Base-by-base conservation (phyloP, 2,329 filamentous ascomycete species). In the Aspergillus sp. region DNA sequence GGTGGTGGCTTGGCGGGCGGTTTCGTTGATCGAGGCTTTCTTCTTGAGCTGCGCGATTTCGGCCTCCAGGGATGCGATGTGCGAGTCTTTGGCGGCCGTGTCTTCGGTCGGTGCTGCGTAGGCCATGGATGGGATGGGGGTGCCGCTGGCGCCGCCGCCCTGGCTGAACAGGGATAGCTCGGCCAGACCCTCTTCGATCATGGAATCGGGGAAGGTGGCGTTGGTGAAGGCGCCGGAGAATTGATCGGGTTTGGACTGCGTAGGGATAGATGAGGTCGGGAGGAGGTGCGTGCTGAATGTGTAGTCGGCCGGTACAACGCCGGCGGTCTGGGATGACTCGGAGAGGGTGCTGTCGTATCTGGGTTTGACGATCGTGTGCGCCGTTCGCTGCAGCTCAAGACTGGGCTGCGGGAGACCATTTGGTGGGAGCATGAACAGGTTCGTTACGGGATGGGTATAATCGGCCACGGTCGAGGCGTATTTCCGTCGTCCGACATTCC, bases 391-490 rank as follows among this genome's bases (percentile, higher is more conserved):
- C 70, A 68, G 67, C 52, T 62, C 64, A 39, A 67, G 63, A 24
- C 61, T 68, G 46, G 65, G 71, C 64, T 63, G 71, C 29, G 77
- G 73, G 67, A 81, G 81, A 60, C 78, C 78, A 73, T 76, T 81
- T 0, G 90, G 87, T 10, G 87, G 83, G 29, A 91, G 79, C 75
- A 95, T 90, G n/a, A 82, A 73, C 24, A 98, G 70, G 67, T 96
- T 96, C 11, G 91, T 95, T 36, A 96, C 87, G 18, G 92, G 87
- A 3, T 91, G 90, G 56, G 92, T 92, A 58, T 96, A 83, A 59
- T 89, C 90, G 2, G 85, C 82, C 51, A 94, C 70, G 55, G 88
- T 86, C 3, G 87, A 84, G 1, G 85, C 83, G 62, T 90, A 89
- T 60, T 85, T 86, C 60, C 86, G 85, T 65, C 88, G 87, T 42